Evolutionary conservation across 2,329 filamentous ascomycete genomes (phyloP), one percentile per base, ranked within the genome.

Genomic region (Pyricularia pennisetigena): DNA sequence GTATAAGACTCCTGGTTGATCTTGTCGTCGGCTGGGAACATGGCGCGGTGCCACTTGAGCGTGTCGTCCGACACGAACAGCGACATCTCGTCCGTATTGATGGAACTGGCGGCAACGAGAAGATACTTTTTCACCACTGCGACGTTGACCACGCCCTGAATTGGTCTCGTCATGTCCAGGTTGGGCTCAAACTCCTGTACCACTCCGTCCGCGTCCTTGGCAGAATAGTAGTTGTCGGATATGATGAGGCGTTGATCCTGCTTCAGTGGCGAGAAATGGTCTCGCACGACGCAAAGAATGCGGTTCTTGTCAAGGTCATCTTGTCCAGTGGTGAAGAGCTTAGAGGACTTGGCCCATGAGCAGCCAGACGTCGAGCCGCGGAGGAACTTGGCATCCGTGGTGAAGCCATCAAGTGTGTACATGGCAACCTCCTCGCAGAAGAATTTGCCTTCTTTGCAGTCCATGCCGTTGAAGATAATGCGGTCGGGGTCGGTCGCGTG

Each of bases 361-460:
- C 95, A 99, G 70, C 90, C 89, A 65, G 87, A 83, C 2, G 91
- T 91, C 72, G 88, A 85, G 61, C 85, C 82, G 67, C 90, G 85
- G 69, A 97, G 83, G 6, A 83, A 78, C 72, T 90, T 85, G 67
- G 87, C 85, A 62, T 84, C 79, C 5, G 85, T 85, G 71, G 90
- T 83, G 81, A 99, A 99, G 71, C 92, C 92, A 78, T 98, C 90
- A 16, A 85, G 88, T 2, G 95, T 98, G 77, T 97, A 97, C 75
- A 83, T 82, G 68, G 86, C 81, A 69, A 85, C 79, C 74, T 90
- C 86, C 70, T 85, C 81, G 77, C 90, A 93, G 73, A 86, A 85
- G 29, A 86, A 41, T 41, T 41, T 82, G 63, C 85, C 82, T 23
- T 84, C 82, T 23, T 84, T 79, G 76, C 91, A 94, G 70, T 88